Evolutionary conservation across 306 rosid genomes (phyloP).

Genomic region (Cucurbita argyrosperma): DNA sequence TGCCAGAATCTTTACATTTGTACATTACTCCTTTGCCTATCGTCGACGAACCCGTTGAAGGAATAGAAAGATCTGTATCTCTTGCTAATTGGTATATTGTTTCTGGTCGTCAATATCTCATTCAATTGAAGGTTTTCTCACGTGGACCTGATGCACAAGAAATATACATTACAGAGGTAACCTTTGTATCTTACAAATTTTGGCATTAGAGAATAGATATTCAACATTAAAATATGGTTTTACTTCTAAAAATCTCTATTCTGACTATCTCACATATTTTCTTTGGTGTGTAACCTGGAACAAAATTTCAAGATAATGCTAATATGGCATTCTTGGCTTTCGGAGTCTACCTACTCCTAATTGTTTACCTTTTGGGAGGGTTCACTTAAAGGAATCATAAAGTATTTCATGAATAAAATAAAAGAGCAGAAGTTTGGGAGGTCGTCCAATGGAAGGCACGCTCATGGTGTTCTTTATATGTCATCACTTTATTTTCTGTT

Average conservation of each 20-base stretch:
- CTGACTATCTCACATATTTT: neutral
- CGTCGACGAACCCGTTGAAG: conserved; percentile 44
- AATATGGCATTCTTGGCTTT: neutral
- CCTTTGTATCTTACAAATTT: neutral
- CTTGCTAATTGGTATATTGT: conserved; percentile 51
- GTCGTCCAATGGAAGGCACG: neutral
- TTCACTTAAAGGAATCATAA: neutral
- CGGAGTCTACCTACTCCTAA: neutral
- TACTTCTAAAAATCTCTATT: neutral
- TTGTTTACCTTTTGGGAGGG: neutral
- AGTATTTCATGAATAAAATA: neutral
- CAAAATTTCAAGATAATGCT: neutral
- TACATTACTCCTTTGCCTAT: conserved; percentile 44
- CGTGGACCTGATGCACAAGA: conserved; percentile 54
- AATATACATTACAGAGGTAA: conserved; percentile 81
- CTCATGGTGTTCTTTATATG: neutral
- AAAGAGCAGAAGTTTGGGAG: neutral
- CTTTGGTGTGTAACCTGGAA: neutral
- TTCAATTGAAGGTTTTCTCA: conserved; percentile 69
- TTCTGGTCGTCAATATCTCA: conserved; percentile 66
- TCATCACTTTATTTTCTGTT: neutral
- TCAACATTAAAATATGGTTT: neutral
- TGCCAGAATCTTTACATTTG: conserved; percentile 49
- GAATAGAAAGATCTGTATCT: conserved; percentile 29
- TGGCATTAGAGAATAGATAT: neutral